These are phyloP conservation scores for Phlebopus sp. DNA, from an alignment of 1,284 basidiomycete species.

Conservation along the genomic window DNA sequence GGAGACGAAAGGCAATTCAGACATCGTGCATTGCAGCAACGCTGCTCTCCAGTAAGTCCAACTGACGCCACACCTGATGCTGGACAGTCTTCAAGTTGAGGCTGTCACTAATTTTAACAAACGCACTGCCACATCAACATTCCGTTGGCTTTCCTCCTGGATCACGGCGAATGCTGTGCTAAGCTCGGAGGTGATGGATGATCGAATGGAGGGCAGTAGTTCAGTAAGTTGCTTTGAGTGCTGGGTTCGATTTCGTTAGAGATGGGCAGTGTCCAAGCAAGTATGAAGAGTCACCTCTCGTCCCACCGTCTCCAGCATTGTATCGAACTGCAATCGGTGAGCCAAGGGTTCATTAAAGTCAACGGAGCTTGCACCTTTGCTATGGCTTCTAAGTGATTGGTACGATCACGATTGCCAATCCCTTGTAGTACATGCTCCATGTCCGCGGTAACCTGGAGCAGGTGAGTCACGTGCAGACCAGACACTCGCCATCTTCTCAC, in stretches of 20 bases:
- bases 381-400: conserved; percentile 20
- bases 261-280: neutral
- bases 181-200: conserved; percentile 27
- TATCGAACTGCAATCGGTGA: conserved; percentile 24
- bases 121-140: conserved; percentile 22
- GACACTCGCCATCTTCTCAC: conserved; percentile 16
- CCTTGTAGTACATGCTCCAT: conserved; percentile 17
- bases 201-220: conserved; percentile 24
- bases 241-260: conserved; percentile 15
- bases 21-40: conserved; percentile 32
- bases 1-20: neutral
- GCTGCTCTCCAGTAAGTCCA: conserved; percentile 25
- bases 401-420: conserved; percentile 21
- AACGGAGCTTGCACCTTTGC: conserved; percentile 22
- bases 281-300: conserved; percentile 21
- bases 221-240: conserved; percentile 29
- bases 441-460: conserved; percentile 23
- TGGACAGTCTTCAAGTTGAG: conserved; percentile 11
- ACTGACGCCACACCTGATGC: conserved; percentile 24
- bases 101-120: conserved; percentile 3
- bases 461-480: conserved; percentile 8
- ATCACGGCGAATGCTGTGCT: conserved; percentile 24
- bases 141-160: conserved; percentile 30
- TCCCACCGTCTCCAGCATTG: conserved; percentile 21
- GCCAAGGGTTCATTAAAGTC: conserved; percentile 1